phyloP scores from a whole-genome alignment of 2,329 filamentous ascomycete species.

The Ceratocystis variospora region DNA sequence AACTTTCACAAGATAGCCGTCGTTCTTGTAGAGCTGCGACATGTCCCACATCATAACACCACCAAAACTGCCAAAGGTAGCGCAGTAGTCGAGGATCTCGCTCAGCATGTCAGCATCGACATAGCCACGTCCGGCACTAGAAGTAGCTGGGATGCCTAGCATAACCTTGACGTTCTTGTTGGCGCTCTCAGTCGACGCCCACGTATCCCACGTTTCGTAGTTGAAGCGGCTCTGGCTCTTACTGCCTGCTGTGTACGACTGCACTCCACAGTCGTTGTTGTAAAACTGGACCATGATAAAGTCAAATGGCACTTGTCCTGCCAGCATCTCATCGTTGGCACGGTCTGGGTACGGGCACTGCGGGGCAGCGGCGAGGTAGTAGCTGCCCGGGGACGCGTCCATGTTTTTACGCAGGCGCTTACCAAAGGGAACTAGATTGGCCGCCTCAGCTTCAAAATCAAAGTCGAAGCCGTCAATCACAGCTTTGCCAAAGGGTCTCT shows the following conservation, averaged over 20 bases:
- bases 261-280: conserved; percentile 45
- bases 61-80: conserved; percentile 29
- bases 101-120: conserved; percentile 26
- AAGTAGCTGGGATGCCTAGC: conserved; percentile 31
- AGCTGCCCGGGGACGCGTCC: conserved; percentile 28
- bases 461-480: conserved; percentile 33
- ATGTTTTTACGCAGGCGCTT: conserved; percentile 31
- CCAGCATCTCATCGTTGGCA: conserved; percentile 29
- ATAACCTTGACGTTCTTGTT: conserved; percentile 39
- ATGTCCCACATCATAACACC: conserved; percentile 37
- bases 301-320: conserved; percentile 31
- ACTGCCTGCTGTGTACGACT: conserved; percentile 30
- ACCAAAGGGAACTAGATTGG: conserved; percentile 27
- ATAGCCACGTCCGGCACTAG: conserved; percentile 30
- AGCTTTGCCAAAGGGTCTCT: conserved; percentile 29
- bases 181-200: conserved; percentile 43
- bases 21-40: conserved; percentile 34
- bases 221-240: conserved; percentile 29
- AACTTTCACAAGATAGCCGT: conserved; percentile 39
- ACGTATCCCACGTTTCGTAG: conserved; percentile 41
- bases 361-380: conserved; percentile 33
- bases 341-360: conserved; percentile 30
- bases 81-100: conserved; percentile 29
- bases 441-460: conserved; percentile 27
- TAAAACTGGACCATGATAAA: conserved; percentile 37